Evolutionary conservation across 1,284 basidiomycete genomes (phyloP).

Genomic region (Sporisorium scitamineum): DNA sequence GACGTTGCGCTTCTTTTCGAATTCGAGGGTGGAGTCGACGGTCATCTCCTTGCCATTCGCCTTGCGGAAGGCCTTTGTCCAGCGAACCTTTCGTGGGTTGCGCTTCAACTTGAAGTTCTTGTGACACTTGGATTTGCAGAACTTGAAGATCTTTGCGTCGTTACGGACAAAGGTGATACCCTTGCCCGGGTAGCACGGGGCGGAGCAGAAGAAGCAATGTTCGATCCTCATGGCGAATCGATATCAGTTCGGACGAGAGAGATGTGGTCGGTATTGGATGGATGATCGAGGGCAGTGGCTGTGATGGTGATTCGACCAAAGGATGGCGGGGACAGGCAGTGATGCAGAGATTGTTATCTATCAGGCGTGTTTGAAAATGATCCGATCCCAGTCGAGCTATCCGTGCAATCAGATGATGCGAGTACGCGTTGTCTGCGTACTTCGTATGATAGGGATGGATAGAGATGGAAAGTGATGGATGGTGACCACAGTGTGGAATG

Average conservation of each 20-base stretch:
- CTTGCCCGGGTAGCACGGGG: slow-evolving; percentile 93
- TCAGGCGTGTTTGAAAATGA: not conserved
- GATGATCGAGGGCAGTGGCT: not conserved
- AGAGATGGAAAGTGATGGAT: not conserved
- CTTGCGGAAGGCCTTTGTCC: slow-evolving; percentile 99
- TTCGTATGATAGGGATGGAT: not conserved
- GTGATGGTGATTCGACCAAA: not conserved
- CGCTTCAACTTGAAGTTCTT: slow-evolving; percentile 89
- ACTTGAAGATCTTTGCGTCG: slow-evolving; percentile 66
- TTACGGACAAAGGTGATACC: slow-evolving; percentile 69
- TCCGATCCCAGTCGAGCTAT: not conserved
- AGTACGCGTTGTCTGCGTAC: not conserved
- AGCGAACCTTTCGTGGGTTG: slow-evolving; percentile 97
- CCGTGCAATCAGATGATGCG: not conserved
- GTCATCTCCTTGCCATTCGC: slow-evolving; percentile 99
- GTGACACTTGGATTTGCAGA: slow-evolving; percentile 69
- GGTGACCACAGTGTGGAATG: not conserved
- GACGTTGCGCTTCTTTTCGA: slow-evolving; percentile 98
- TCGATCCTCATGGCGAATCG: slow-evolving; percentile 70
- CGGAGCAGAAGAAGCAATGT: slow-evolving; percentile 78
- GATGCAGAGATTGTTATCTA: not conserved
- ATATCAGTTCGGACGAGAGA: too few species aligned
- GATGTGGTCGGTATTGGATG: not conserved
- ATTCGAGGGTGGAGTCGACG: slow-evolving; percentile 97
- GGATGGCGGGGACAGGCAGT: not conserved